Base-by-base conservation (phyloP, 495 filamentous ascomycete species). In the Aspergillus sclerotiicarbonarius region DNA sequence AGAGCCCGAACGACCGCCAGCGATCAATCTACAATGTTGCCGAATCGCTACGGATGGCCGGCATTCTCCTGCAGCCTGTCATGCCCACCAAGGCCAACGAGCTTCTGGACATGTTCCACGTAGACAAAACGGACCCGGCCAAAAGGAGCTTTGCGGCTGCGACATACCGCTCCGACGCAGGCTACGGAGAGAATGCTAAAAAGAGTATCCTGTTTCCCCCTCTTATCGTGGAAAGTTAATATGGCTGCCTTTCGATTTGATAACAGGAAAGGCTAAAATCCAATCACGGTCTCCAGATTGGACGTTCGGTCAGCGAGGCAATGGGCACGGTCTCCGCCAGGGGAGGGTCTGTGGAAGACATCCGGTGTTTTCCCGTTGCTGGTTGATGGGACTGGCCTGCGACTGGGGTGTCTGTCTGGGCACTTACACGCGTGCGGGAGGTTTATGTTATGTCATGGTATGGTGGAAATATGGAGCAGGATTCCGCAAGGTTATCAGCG, bases 11-110 rank as follows among this genome's bases (percentile, higher is more conserved):
- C 51, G 65, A 82, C 21, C 58, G 77, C 13, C 72, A 82, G 56
- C 68, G 75, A 54, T 76, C 80, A 41, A 73, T 98, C 43, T 96
- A 83, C 67, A 77, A 89, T 33, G 77, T 80, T 51, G 84, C 85
- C 2, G 94, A 98, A 68, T 82, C 86, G n/a, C 67, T 97, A 43
- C 87, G 94, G 19, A 82, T 97, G 33, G 72, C 76, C 4, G 91
- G 87, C 8, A 96, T 98, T 54, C 74, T 98, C 35, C 75, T 98
- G 30, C 93, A 96, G 70, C 92, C 94, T 4, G 92, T 88, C 66
- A 92, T 98, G 81, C 94, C 94, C 4, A 78, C 71, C n/a, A 96
- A 93, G 70, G 80, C 89, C 46, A 68, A 73, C 33, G 78, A 86
- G 62, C 65, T 98, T 46, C 80, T 98, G 10, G 89, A 96, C 66